Conservation (phyloP, 345 rosid species). For the Dipteronia dyeriana region DNA sequence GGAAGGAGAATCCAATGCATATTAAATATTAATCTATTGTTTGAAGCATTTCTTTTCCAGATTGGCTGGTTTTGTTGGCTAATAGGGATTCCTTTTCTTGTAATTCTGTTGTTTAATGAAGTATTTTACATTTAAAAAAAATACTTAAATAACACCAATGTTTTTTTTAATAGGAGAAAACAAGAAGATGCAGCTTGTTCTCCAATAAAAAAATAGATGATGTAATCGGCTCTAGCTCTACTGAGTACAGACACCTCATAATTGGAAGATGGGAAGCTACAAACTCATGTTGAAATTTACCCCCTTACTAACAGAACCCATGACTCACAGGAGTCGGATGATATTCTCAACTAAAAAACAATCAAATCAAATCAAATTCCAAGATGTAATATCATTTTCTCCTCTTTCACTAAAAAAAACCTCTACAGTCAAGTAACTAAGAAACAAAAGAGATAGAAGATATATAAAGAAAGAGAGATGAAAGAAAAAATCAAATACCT, state of each 20-base stretch:
- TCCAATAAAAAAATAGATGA: no score
- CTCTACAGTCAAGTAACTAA: not conserved
- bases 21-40: no score
- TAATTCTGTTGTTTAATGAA: no score
- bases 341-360: not conserved
- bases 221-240: not conserved
- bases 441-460: not conserved
- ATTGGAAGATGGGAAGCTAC: not conserved
- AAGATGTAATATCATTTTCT: not conserved
- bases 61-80: no score
- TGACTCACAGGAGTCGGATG: not conserved
- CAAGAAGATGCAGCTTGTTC: not conserved
- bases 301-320: not conserved
- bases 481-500: slow-evolving; percentile 37
- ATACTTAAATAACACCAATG: no score
- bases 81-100: no score
- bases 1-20: no score
- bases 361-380: not conserved
- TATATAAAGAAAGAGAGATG: no score
- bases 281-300: not conserved
- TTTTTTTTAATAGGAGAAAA: no score
- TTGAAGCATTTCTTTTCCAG: no score
- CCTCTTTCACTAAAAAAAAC: not conserved
- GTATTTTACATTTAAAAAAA: no score
- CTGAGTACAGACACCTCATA: not conserved